phyloP scores from a whole-genome alignment of 2,329 filamentous ascomycete genomes.

The Penicillium sp. region DNA sequence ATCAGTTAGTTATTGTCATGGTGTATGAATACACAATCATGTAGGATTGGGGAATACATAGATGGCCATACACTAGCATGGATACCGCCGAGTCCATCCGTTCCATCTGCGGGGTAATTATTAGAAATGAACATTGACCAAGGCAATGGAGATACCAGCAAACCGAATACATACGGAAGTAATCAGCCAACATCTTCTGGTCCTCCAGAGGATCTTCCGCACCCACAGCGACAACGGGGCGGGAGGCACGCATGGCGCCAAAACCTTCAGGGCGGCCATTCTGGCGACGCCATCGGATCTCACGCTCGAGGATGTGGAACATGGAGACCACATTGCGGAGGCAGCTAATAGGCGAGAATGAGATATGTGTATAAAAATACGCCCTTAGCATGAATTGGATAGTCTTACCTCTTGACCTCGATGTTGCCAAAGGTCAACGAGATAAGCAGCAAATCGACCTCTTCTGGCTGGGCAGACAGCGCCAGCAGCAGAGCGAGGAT shows the following conservation, averaged over 20 bases:
- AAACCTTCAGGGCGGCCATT: conserved; percentile 74
- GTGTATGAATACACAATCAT: not conserved
- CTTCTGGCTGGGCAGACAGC: conserved; percentile 78
- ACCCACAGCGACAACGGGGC: conserved; percentile 85
- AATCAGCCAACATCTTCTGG: conserved; percentile 78
- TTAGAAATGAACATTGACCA: conserved; percentile 11
- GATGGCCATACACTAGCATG: conserved; percentile 57
- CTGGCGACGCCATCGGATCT: conserved; percentile 79
- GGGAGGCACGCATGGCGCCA: conserved; percentile 71
- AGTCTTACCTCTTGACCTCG: conserved; percentile 72
- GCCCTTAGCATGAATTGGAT: no score
- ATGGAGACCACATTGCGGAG: conserved; percentile 86
- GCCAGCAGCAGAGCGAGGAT: conserved; percentile 86
- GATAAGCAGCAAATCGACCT: conserved; percentile 83
- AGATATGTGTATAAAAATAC: not conserved
- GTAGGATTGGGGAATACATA: not conserved
- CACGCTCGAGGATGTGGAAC: conserved; percentile 90
- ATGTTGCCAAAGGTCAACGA: conserved; percentile 96
- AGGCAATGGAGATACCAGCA: not conserved
- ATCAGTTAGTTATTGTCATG: conserved; percentile 10
- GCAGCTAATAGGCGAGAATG: conserved; percentile 61
- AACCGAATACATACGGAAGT: conserved; percentile 72
- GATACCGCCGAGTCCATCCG: conserved; percentile 77
- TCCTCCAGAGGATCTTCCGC: conserved; percentile 85
- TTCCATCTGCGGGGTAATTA: conserved; percentile 62